phyloP scores from a whole-genome alignment of 2,329 filamentous ascomycete species.

The Aspergillus brasiliensis region DNA sequence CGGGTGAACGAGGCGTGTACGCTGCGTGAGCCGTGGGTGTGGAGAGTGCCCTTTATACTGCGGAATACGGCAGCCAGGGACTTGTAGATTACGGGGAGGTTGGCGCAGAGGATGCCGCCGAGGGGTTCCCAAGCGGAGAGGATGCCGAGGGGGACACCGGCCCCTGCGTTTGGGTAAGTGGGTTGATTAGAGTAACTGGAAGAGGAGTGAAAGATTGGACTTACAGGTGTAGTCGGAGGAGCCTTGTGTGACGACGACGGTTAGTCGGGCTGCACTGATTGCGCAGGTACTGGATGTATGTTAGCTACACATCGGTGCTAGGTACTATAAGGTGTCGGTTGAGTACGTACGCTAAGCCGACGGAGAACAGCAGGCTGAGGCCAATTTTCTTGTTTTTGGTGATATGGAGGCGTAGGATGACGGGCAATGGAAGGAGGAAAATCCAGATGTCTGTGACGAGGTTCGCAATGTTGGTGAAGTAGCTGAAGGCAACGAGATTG shows the following conservation, averaged over 20 bases:
- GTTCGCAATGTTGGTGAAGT: slow-evolving; percentile 22
- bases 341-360: slow-evolving; percentile 13
- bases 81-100: slow-evolving; percentile 11
- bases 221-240: slow-evolving; percentile 8
- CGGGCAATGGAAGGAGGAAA: slow-evolving; percentile 16
- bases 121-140: slow-evolving; percentile 16
- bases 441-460: slow-evolving; percentile 19
- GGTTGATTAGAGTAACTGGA: background rate
- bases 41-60: background rate
- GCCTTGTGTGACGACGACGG: slow-evolving; percentile 8
- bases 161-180: background rate
- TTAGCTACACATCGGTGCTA: background rate
- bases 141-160: slow-evolving; percentile 7
- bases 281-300: slow-evolving; percentile 8
- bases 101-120: slow-evolving; percentile 13
- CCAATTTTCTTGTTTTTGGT: slow-evolving; percentile 14
- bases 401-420: slow-evolving; percentile 16
- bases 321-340: background rate
- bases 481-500: slow-evolving; percentile 14
- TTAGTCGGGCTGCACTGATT: slow-evolving; percentile 8
- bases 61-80: background rate
- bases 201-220: background rate
- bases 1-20: background rate
- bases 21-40: background rate
- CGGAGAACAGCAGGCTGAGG: slow-evolving; percentile 16